Conservation (phyloP, 148 eudicot species). For the Rhododendron mucronatum region DNA sequence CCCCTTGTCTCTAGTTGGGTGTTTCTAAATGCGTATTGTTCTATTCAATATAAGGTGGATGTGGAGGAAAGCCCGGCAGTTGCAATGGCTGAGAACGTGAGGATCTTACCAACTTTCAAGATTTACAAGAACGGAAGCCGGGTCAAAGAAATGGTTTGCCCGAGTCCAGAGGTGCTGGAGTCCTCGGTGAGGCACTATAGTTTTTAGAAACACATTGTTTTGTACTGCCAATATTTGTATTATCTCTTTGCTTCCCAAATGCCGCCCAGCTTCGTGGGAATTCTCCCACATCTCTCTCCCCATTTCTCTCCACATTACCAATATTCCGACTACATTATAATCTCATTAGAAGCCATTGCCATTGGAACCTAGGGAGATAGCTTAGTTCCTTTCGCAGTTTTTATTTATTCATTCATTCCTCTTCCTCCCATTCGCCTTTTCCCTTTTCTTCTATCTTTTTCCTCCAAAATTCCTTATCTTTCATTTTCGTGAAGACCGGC, state of each 20-base stretch:
- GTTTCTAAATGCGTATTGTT: not conserved
- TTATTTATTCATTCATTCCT: slow-evolving; percentile 56
- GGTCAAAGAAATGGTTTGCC: slow-evolving; percentile 75
- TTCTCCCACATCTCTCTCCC: slow-evolving; percentile 8
- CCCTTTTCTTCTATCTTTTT: not conserved
- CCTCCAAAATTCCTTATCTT: not conserved
- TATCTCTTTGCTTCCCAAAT: slow-evolving; percentile 21
- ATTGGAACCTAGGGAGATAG: slow-evolving; percentile 28
- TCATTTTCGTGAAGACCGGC: slow-evolving; percentile 7
- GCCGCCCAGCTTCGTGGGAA: slow-evolving; percentile 13
- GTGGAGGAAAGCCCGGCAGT: slow-evolving; percentile 49
- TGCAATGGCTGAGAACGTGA: slow-evolving; percentile 61
- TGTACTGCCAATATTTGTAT: slow-evolving; percentile 14
- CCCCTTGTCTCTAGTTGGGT: not conserved
- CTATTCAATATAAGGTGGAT: slow-evolving; percentile 52
- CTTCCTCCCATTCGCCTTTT: slow-evolving; percentile 29
- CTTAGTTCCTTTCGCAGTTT: slow-evolving; percentile 31
- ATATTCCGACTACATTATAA: slow-evolving; percentile 29
- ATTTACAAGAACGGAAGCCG: slow-evolving; percentile 71
- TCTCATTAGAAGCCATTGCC: slow-evolving; percentile 28
- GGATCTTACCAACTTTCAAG: slow-evolving; percentile 74
- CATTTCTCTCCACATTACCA: slow-evolving; percentile 7
- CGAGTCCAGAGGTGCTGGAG: slow-evolving; percentile 68
- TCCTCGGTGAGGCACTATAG: slow-evolving; percentile 88
- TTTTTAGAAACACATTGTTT: slow-evolving; percentile 26